Base-by-base conservation (phyloP, 148 eudicot species). In the Salicornia ramosissima region DNA sequence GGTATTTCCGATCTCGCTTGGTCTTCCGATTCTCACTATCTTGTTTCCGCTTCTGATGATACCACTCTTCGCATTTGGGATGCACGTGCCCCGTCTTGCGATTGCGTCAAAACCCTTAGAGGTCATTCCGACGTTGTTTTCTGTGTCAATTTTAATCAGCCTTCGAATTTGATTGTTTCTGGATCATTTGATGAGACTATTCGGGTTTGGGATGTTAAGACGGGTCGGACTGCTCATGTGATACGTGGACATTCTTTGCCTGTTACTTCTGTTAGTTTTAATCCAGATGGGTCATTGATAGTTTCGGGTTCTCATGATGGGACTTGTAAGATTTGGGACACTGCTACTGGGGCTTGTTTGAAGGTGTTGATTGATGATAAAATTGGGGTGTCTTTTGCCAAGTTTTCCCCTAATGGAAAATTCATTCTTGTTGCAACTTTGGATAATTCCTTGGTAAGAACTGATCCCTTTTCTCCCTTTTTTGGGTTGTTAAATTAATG, bases 11-110 rank as follows among this genome's bases (percentile, higher is more conserved):
- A 93, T 67, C 84, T 93, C 43, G 83, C 96, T 10, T 93, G 92
- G 92, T 93, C 98, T 70, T 85, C 90, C 67, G 95, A 90, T 50
- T 83, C 88, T 45, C 88, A 80, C 71, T 94, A 94, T 83, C 68
- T 94, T 42, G 86, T 88, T 83, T 90, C 98, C 69, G 98, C 98
- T 57, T 90, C 98, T 78, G 98, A 94, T 80, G 98, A 94, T 47
- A 69, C 75, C 25, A 87, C 92, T 59, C 70, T 90, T 75, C 86
- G 90, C 33, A 94, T 94, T 42, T 94, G 97, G 98, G 92, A 86
- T 73, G 87, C 92, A 1, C 87, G 81, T 19, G 52, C 81, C 14
- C n/a, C 65, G 15, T 33, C 43, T 26, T 78, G 73, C 69, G 86
- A 86, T 18, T 84, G 85, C 67, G 82, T 94, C 10, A 94, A 94